Evolutionary conservation across 176 grass and related monocot genomes (phyloP), one percentile per base, ranked within the genome.

Genomic region (Phoenix dactylifera): DNA sequence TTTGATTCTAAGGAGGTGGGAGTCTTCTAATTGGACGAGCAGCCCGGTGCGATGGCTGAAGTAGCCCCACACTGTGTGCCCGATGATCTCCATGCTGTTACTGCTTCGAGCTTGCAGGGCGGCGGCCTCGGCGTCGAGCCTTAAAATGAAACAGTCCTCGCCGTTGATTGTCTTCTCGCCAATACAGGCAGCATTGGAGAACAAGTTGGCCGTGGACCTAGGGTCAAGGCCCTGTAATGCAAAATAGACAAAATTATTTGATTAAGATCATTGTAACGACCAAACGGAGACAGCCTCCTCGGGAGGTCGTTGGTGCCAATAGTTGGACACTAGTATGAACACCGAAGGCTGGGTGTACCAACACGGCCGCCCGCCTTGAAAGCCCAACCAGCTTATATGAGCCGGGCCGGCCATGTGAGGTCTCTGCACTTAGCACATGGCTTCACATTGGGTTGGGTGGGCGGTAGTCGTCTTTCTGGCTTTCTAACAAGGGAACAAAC

Each of bases 111-210:
- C 51, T 5, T 59, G 51, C 16, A 73, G 28, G 18, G 70, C 52
- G 18, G 59, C 51, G 12, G 59, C 17, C 6, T 54, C 58, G 5
- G 70, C 70, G 59, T 73, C 70, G 18, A 73, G 28, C 9, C 28
- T 48, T 18, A 73, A 58, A 49, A 55, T 59, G 51, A 73, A 73
- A 59, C 70, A 73, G 59, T 54, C 70, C 25, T 73, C 70, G 15
- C 51, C 51, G 18, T 63, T 63, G 51, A 73, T 24, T 6, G 59
- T n/a, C 70, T 63, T 73, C 59, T 73, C 70, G 2, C 26, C 70
- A 2, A 63, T 15, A 26, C 70, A 73, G 17, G 55, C 59, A 7
- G 59, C 52, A 18, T 73, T 24, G 50, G 70, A 50, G 51, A 73
- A 73, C 28, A 73, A 24, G 26, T 62, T 63, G 7, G 70, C 70